phyloP scores from a whole-genome alignment of 2,329 filamentous ascomycete species.

The Furcasterigmium furcatum region DNA sequence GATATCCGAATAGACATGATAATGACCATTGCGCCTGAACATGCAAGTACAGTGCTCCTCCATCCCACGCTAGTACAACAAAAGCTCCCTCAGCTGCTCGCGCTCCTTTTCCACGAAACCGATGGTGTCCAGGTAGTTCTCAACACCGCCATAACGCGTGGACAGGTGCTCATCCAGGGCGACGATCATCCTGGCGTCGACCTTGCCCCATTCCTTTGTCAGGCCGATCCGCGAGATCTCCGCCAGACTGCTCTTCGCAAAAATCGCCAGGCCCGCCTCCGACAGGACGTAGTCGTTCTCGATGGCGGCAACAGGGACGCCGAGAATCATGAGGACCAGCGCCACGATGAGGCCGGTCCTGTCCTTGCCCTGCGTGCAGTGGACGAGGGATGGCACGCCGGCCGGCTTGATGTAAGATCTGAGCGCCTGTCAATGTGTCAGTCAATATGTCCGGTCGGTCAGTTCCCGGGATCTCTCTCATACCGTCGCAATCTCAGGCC shows the following conservation, averaged over 20 bases:
- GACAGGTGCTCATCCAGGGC: slow-evolving; percentile 56
- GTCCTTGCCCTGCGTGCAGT: slow-evolving; percentile 91
- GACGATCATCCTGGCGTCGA: slow-evolving; percentile 61
- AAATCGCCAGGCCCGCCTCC: slow-evolving; percentile 52
- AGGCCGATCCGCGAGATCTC: slow-evolving; percentile 72
- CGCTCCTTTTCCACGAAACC: slow-evolving; percentile 50
- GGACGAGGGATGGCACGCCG: slow-evolving; percentile 65
- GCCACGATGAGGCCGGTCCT: slow-evolving; percentile 71
- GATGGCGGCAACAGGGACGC: slow-evolving; percentile 56
- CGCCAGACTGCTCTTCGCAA: slow-evolving; percentile 59
- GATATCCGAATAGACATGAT: neutral
- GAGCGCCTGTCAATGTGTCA: slow-evolving; percentile 33
- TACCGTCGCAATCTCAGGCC: slow-evolving; percentile 53
- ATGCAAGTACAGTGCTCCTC: neutral
- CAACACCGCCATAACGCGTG: slow-evolving; percentile 61
- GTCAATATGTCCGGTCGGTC: neutral
- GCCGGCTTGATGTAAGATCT: slow-evolving; percentile 40
- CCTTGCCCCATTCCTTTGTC: slow-evolving; percentile 68
- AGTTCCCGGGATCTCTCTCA: neutral
- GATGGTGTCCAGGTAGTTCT: slow-evolving; percentile 61
- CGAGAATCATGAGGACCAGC: slow-evolving; percentile 63
- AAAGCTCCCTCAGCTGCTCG: slow-evolving; percentile 30
- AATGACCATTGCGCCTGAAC: neutral
- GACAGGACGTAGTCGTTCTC: slow-evolving; percentile 71
- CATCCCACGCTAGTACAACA: slow-evolving; percentile 33